Percentiles rank a stretch among this genome's conserved stretches.
phyloP scores from a whole-genome alignment of 345 rosid genomes.

The Aquilaria malaccensis region DNA sequence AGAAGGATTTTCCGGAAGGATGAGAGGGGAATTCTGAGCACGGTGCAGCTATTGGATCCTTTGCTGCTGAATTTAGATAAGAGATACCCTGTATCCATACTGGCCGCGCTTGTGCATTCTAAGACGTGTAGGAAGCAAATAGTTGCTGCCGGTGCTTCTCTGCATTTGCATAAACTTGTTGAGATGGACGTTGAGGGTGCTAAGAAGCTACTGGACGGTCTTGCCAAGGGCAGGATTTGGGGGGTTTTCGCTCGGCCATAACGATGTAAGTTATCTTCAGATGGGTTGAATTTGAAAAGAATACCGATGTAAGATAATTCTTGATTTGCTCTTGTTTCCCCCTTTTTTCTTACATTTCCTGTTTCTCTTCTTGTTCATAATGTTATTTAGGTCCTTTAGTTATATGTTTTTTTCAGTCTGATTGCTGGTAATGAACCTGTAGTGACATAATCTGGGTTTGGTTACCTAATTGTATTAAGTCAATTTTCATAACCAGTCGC shows the following conservation, averaged over 20 bases:
- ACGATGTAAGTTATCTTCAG: conserved; percentile 5
- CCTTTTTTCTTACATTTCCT: neutral
- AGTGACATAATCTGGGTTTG: conserved; percentile 28
- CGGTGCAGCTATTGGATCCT: conserved; percentile 68
- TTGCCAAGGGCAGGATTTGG: conserved; percentile 75
- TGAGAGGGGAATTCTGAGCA: conserved; percentile 48
- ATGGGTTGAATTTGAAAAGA: conserved; percentile 9
- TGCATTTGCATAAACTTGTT: conserved; percentile 63
- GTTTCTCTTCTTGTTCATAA: conserved; percentile 32
- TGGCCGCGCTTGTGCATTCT: conserved; percentile 58
- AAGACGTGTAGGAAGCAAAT: conserved; percentile 75
- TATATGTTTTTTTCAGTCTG: conserved; percentile 13
- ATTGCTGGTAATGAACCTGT: conserved; percentile 15
- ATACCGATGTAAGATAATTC: conserved; percentile 33
- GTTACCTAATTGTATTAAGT: conserved; percentile 26
- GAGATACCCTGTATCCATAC: conserved; percentile 45
- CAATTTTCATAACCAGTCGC: conserved; percentile 11
- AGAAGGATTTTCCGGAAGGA: conserved; percentile 47
- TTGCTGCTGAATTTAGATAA: conserved; percentile 45
- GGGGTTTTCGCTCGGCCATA: conserved; percentile 62
- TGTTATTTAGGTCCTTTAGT: conserved; percentile 29
- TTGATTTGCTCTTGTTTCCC: conserved; percentile 1
- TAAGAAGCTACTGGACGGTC: conserved; percentile 64
- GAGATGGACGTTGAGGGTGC: conserved; percentile 80
- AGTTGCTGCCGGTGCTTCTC: conserved; percentile 63